Evolutionary conservation across 2,329 filamentous ascomycete species (phyloP), one percentile per base, ranked within the genome.

Genomic region (Kalmusia sp.): DNA sequence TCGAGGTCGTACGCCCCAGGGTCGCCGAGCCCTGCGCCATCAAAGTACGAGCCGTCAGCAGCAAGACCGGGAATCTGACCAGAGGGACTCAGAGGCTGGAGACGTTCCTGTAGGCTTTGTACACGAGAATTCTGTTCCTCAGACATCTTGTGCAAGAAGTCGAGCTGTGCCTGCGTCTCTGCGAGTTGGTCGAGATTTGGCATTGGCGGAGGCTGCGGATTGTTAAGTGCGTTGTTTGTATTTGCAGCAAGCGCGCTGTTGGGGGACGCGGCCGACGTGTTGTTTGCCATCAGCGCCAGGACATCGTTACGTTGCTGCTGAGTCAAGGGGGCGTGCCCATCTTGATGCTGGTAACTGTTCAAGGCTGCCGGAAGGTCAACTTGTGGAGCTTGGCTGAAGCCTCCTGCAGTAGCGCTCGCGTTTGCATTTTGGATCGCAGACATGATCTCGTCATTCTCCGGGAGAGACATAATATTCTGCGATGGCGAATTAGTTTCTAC

Each of bases 51-150:
- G 31, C 57, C 58, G 5, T 69, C 67, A 3, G 54, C 33, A 21
- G 34, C 48, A 4, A 95, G 73, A 4, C 90, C 90, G 1, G 91
- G 90, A 30, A 96, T 90, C 14, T 84, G 83, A 4, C 91, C 92
- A 0, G 86, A 90, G 0, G 92, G 92, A 65, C 88, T 93, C 11
- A 96, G 81, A 0, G 92, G 92, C 6, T 90, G 87, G 6, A 97
- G 82, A 14, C 92, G 78, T 50, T 85, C 87, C 46, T 87, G 87
- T 8, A 97, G 80, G 52, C 90, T 86, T 56, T 90, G 85, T 1
- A 97, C 89, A 43, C 90, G 89, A 41, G 83, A 83, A 55, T 89
- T 87, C 66, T 96, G 92, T 54, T 93, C 87, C 21, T 86, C 84
- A 68, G 96, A 91, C 65, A 96, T 80, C 37, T 87, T 88, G 58